phyloP scores from a whole-genome alignment of 306 rosid genomes.

The Castanospermum australe region DNA sequence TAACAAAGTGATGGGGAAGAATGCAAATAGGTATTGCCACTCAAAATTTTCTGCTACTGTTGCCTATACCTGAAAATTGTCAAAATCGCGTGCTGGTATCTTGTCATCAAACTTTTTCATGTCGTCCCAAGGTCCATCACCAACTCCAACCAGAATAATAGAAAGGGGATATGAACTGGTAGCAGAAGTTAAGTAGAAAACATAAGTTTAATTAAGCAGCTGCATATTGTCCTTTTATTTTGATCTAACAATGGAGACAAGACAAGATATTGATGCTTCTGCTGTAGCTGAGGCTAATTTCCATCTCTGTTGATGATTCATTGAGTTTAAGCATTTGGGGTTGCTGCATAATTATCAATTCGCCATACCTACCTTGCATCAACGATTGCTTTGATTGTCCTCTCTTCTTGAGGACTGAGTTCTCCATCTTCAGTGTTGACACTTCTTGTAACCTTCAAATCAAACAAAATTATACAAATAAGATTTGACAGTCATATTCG shows the following conservation, averaged over 20 bases:
- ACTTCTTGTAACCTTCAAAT: conserved; percentile 71
- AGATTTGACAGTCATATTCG: background rate
- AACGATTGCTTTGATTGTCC: conserved; percentile 69
- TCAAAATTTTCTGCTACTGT: background rate
- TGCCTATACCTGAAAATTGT: conserved; percentile 71
- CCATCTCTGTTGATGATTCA: background rate
- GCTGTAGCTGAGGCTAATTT: background rate
- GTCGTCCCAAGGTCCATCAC: conserved; percentile 96
- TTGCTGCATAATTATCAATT: background rate
- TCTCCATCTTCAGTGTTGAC: conserved; percentile 38
- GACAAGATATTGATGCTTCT: background rate
- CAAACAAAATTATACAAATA: conserved; percentile 4
- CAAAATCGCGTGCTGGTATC: conserved; percentile 75
- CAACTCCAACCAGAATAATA: conserved; percentile 83
- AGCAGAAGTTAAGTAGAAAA: conserved; percentile 3
- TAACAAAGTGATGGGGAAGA: background rate
- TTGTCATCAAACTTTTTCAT: conserved; percentile 86
- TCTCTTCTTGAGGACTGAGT: conserved; percentile 81
- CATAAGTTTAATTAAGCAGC: conserved; percentile 12
- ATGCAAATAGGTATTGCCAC: background rate
- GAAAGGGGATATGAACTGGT: conserved; percentile 76
- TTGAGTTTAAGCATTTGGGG: background rate
- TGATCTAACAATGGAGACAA: background rate
- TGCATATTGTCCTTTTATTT: background rate
- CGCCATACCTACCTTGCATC: conserved; percentile 64